Percentiles rank a stretch among this genome's conserved stretches.
These are phyloP conservation scores for Saccharomycopsis hybrid DNA, from an alignment of 1,139 yeast species.

Conservation along the genomic window DNA sequence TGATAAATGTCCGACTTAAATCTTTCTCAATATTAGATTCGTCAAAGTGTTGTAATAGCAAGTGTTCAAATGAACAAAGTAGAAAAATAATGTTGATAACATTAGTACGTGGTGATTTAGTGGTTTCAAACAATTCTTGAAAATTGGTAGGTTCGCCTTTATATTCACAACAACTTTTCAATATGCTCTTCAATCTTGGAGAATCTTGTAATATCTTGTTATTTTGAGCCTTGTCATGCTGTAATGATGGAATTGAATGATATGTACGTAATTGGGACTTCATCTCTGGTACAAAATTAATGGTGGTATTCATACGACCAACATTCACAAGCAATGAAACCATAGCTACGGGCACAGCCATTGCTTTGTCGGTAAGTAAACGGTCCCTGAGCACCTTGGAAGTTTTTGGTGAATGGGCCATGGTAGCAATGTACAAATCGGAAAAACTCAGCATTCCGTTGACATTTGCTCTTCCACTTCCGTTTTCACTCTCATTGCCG, in stretches of 20 bases:
- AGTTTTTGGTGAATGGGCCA: slow-evolving; percentile 79
- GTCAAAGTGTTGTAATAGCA: slow-evolving; percentile 33
- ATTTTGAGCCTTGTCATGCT: slow-evolving; percentile 50
- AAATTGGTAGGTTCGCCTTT: slow-evolving; percentile 47
- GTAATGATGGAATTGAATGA: slow-evolving; percentile 88
- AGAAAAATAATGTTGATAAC: slow-evolving; percentile 72
- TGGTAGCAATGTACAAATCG: slow-evolving; percentile 75
- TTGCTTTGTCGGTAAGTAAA: slow-evolving; percentile 52
- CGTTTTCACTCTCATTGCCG: no score
- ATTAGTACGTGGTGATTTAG: slow-evolving; percentile 44
- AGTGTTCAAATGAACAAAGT: slow-evolving; percentile 56
- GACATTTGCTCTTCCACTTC: no score
- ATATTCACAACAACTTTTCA: slow-evolving; percentile 69
- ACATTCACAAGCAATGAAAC: slow-evolving; percentile 83
- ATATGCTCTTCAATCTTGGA: slow-evolving; percentile 81
- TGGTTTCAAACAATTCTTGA: slow-evolving; percentile 37
- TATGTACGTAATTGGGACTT: slow-evolving; percentile 86
- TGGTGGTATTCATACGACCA: slow-evolving; percentile 92
- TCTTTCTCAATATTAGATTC: slow-evolving; percentile 3
- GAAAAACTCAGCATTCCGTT: slow-evolving; percentile 61
- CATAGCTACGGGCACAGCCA: slow-evolving; percentile 71
- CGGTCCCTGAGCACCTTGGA: slow-evolving; percentile 79
- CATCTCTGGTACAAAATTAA: slow-evolving; percentile 96
- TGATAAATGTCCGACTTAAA: slow-evolving; percentile 1
- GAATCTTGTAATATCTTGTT: slow-evolving; percentile 88